Evolutionary conservation across 768 basidiomycete genomes (phyloP).

Genomic region (Phallus indusiatus): DNA sequence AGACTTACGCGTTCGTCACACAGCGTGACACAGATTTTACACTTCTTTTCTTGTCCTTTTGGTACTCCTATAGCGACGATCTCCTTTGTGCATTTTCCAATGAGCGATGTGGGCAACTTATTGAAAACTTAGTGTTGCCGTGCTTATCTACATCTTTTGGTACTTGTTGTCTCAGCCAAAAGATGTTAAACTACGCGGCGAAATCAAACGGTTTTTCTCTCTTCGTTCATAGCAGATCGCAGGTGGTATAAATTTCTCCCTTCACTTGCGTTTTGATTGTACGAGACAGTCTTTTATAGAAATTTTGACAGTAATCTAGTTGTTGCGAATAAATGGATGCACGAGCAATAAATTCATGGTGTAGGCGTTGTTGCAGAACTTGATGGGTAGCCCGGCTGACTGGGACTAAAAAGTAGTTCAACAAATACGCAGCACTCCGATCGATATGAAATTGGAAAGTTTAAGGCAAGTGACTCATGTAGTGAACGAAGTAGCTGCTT

Average conservation of each 20-base stretch:
- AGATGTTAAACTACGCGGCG: slow-evolving; percentile 10
- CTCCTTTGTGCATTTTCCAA: too few species aligned
- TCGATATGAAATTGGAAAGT: too few species aligned
- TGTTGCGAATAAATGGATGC: background rate
- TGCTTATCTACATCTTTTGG: slow-evolving; percentile 9
- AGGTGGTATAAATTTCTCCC: background rate
- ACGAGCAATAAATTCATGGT: too few species aligned
- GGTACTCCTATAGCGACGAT: background rate
- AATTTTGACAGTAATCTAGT: background rate
- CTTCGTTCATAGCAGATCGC: slow-evolving; percentile 8
- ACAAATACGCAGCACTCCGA: too few species aligned
- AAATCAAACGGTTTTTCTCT: background rate
- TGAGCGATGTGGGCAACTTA: background rate
- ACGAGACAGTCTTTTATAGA: background rate
- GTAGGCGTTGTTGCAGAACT: too few species aligned
- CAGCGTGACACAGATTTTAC: background rate
- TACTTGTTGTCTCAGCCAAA: background rate
- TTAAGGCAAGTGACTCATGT: too few species aligned
- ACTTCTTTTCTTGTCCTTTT: background rate
- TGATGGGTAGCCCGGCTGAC: too few species aligned
- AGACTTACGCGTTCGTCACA: slow-evolving; percentile 9
- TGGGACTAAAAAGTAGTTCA: too few species aligned
- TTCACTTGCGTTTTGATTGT: slow-evolving; percentile 3
- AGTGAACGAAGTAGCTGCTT: too few species aligned
- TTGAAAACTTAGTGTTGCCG: background rate